Evolutionary conservation across 192 early-diverging fungal genomes (phyloP).

Genomic region (Backusella mclennaniae): DNA sequence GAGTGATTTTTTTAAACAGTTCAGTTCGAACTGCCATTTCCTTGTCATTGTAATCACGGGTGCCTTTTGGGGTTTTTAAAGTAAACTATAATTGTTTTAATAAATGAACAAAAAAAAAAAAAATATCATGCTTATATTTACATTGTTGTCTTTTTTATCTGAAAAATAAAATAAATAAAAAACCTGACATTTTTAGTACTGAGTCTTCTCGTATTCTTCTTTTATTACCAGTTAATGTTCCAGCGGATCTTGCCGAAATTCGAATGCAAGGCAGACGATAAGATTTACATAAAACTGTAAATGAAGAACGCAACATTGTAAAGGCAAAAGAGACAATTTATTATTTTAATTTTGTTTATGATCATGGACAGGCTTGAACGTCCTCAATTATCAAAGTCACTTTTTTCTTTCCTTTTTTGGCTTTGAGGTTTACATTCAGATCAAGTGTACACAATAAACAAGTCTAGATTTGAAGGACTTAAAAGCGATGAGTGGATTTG

Average conservation of each 20-base stretch:
- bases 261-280: background rate
- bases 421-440: background rate
- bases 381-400: background rate
- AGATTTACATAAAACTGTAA: background rate
- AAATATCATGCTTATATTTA: background rate
- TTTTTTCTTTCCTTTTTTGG: background rate
- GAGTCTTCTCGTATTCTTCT: background rate
- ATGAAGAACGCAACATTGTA: background rate
- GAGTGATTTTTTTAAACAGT: slow-evolving; percentile 81
- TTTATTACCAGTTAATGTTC: background rate
- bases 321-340: background rate
- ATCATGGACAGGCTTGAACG: background rate
- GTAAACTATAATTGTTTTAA: background rate
- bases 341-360: background rate
- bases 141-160: background rate
- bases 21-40: slow-evolving; percentile 86
- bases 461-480: background rate
- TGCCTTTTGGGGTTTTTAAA: slow-evolving; percentile 26
- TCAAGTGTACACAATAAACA: background rate
- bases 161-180: background rate
- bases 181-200: background rate
- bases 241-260: background rate
- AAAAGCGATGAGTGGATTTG: background rate
- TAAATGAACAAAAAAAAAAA: background rate
- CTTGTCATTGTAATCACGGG: slow-evolving; percentile 29